phyloP scores from a whole-genome alignment of 2,329 filamentous ascomycete species.

The Talaromyces sp. region DNA sequence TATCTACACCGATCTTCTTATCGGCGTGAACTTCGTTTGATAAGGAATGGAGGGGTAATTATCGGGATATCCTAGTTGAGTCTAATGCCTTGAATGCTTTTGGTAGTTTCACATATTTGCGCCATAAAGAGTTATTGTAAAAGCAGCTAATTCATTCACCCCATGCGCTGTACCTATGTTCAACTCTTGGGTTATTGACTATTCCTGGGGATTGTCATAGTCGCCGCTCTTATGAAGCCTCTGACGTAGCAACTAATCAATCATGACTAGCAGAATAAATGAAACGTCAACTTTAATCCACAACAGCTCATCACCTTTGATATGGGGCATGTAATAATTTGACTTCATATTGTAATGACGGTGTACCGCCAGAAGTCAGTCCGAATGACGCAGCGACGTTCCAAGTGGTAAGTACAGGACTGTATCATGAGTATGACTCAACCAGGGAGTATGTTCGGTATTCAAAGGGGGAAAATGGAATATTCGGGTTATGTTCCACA shows the following conservation, averaged over 20 bases:
- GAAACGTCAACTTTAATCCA: not conserved
- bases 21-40: not conserved
- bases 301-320: not conserved
- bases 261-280: not conserved
- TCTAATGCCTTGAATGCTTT: not conserved
- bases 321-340: not conserved
- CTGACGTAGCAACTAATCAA: conserved; percentile 2
- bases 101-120: not conserved
- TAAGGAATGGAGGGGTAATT: conserved; percentile 3
- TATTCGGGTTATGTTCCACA: not conserved
- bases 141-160: not conserved
- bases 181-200: not conserved
- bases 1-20: conserved; percentile 1
- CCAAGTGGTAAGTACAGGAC: not conserved
- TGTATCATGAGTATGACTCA: not conserved
- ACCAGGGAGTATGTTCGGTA: not conserved
- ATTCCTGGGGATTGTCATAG: not conserved
- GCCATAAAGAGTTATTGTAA: too few species aligned
- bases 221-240: conserved; percentile 1
- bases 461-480: too few species aligned
- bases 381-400: not conserved
- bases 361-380: not conserved
- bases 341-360: not conserved
- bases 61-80: not conserved
- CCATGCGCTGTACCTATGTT: not conserved